Conservation (phyloP, 2,329 filamentous ascomycete species). For the Emydomyces testavorans region DNA sequence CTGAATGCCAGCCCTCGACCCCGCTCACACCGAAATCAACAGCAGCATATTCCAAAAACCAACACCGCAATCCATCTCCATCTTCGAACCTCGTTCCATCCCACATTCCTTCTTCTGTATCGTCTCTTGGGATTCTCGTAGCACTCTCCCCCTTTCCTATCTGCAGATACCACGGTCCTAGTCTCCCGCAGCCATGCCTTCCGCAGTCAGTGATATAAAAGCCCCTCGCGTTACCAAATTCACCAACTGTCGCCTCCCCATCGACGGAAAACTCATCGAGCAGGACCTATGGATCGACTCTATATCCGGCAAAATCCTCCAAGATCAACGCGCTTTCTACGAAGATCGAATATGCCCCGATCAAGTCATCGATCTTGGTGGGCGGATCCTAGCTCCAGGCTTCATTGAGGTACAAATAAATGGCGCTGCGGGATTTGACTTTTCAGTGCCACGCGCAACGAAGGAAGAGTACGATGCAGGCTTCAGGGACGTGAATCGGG, state of each 20-base stretch:
- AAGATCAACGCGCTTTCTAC: conserved; percentile 51
- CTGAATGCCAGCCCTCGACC: no score
- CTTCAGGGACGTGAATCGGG: conserved; percentile 58
- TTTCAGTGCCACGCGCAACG: conserved; percentile 60
- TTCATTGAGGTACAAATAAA: conserved; percentile 89
- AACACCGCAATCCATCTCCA: no score
- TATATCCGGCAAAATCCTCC: conserved; percentile 66
- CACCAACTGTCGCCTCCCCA: conserved; percentile 73
- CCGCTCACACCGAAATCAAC: no score
- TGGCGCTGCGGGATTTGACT: conserved; percentile 86
- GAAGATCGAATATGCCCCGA: conserved; percentile 48
- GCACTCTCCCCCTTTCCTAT: no score
- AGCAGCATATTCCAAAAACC: no score
- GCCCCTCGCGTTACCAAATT: conserved; percentile 61
- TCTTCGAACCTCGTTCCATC: no score
- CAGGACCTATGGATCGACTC: conserved; percentile 87
- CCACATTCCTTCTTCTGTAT: conserved; percentile 21
- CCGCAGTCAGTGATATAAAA: conserved; percentile 12
- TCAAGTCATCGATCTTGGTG: conserved; percentile 63
- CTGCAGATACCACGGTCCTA: no score
- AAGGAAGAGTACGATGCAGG: conserved; percentile 59
- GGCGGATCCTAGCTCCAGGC: conserved; percentile 72
- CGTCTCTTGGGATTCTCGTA: no score
- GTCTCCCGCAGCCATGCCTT: conserved; percentile 16
- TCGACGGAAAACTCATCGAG: conserved; percentile 53